A percentile compares a stretch with the other conserved stretches of the same genome.
phyloP scores from a whole-genome alignment of 768 basidiomycete species.

The Tylopilus intermedius region DNA sequence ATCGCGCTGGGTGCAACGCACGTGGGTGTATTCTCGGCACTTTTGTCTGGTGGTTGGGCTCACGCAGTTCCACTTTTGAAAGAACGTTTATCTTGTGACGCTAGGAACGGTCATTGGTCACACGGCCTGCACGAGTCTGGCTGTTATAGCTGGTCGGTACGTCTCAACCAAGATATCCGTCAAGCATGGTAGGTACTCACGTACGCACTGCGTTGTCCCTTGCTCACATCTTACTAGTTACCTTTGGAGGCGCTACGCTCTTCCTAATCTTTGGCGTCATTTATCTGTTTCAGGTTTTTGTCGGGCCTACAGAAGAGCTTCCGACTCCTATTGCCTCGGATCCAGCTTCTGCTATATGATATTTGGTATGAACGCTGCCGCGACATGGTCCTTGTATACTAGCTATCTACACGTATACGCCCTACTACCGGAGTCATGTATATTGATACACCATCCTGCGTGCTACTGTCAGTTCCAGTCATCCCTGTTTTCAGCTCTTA shows the following conservation, averaged over 20 bases:
- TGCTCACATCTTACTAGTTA: conserved; percentile 47
- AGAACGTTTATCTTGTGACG: conserved; percentile 92
- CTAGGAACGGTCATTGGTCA: conserved; percentile 89
- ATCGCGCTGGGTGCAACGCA: conserved; percentile 94
- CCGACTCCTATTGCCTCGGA: conserved; percentile 15
- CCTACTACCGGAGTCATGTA: neutral
- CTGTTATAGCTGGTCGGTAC: conserved; percentile 90
- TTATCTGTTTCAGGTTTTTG: conserved; percentile 65
- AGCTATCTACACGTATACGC: neutral
- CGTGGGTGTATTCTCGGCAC: conserved; percentile 42
- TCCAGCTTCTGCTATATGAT: conserved; percentile 1
- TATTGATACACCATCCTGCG: neutral
- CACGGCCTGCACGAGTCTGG: conserved; percentile 78
- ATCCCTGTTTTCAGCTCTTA: neutral
- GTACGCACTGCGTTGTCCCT: neutral
- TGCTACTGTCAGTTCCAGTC: neutral
- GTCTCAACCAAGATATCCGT: conserved; percentile 92
- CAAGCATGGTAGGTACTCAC: conserved; percentile 65
- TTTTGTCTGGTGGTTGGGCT: neutral
- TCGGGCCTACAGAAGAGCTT: conserved; percentile 16
- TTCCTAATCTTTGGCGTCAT: conserved; percentile 82
- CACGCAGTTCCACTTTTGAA: conserved; percentile 5
- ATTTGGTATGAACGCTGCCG: neutral
- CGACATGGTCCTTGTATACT: neutral
- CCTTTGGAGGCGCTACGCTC: conserved; percentile 72